Percentiles rank a stretch among this genome's conserved stretches.
Evolutionary conservation across 1,139 yeast species (phyloP).

Genomic region (Saccharomycopsis hybrid): DNA sequence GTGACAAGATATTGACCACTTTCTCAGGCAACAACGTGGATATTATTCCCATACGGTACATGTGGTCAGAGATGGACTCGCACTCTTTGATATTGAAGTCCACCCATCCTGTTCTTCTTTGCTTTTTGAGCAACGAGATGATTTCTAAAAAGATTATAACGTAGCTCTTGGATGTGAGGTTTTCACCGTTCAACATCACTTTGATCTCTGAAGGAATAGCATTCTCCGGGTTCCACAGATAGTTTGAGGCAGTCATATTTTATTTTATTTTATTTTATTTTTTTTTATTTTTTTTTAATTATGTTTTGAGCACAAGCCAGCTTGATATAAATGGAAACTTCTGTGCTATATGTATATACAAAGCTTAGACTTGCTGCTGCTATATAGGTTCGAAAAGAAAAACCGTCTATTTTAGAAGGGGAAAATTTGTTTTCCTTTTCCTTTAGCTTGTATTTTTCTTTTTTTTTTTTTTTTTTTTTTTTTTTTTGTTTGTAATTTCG

Average conservation of each 20-base stretch:
- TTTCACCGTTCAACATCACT: constrained; percentile 31
- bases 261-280: too few relatives aligned
- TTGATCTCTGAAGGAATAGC: constrained; percentile 50
- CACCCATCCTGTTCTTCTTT: constrained; percentile 91
- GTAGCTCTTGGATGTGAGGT: constrained; percentile 34
- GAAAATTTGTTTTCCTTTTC: too few relatives aligned
- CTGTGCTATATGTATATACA: too few relatives aligned
- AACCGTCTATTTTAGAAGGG: too few relatives aligned
- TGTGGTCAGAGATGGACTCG: constrained; percentile 85
- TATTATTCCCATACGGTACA: constrained; percentile 92
- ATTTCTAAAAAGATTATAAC: constrained; percentile 72
- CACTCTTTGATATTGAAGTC: constrained; percentile 60
- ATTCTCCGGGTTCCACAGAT: constrained; percentile 51
- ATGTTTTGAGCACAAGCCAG: too few relatives aligned
- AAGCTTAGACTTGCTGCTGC: too few relatives aligned
- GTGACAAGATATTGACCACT: constrained; percentile 15
- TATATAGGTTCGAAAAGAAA: too few relatives aligned
- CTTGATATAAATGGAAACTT: too few relatives aligned
- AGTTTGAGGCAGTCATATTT: neutral
- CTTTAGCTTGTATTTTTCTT: too few relatives aligned
- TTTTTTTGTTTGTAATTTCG: too few relatives aligned
- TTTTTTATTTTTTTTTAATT: too few relatives aligned
- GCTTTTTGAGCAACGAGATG: constrained; percentile 67
- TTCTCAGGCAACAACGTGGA: constrained; percentile 63
- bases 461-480: too few relatives aligned